Evolutionary conservation across 1,284 basidiomycete species (phyloP).

Genomic region (Ceratobasidium papillatum): DNA sequence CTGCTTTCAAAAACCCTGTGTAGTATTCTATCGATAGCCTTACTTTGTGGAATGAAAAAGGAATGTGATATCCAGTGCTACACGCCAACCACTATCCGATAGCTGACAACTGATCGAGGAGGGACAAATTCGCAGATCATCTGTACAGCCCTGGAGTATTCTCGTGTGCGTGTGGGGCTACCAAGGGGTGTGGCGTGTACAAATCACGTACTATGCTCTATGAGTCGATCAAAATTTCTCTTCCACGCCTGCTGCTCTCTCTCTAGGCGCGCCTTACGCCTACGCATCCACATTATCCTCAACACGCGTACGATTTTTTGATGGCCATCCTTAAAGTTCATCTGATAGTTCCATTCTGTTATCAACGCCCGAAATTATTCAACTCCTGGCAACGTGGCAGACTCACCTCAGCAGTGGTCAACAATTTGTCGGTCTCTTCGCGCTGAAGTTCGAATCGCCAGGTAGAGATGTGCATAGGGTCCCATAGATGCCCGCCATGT

Average conservation of each 20-base stretch:
- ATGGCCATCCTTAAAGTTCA: slow-evolving; percentile 54
- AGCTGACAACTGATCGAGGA: neutral
- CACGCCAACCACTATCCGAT: neutral
- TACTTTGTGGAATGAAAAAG: slow-evolving; percentile 20
- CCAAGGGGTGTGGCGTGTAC: neutral
- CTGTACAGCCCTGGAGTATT: neutral
- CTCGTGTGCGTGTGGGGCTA: neutral
- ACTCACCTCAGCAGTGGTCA: slow-evolving; percentile 53
- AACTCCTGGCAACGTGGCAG: neutral
- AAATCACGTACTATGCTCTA: slow-evolving; percentile 28
- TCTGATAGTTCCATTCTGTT: slow-evolving; percentile 45
- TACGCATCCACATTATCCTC: slow-evolving; percentile 56
- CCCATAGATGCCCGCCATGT: slow-evolving; percentile 50
- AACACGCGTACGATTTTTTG: slow-evolving; percentile 54
- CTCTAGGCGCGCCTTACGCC: slow-evolving; percentile 47
- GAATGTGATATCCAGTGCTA: slow-evolving; percentile 1
- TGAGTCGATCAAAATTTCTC: slow-evolving; percentile 37
- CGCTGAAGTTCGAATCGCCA: slow-evolving; percentile 54
- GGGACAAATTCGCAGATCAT: slow-evolving; percentile 4
- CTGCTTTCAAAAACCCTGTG: slow-evolving; percentile 13
- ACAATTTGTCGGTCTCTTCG: slow-evolving; percentile 53
- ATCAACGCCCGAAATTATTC: slow-evolving; percentile 18
- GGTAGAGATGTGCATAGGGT: slow-evolving; percentile 55
- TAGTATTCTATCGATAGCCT: neutral
- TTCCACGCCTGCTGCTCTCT: slow-evolving; percentile 46